These are phyloP conservation scores for Erysimum pusillum DNA, from an alignment of 441 rosid species.

Conservation along the genomic window DNA sequence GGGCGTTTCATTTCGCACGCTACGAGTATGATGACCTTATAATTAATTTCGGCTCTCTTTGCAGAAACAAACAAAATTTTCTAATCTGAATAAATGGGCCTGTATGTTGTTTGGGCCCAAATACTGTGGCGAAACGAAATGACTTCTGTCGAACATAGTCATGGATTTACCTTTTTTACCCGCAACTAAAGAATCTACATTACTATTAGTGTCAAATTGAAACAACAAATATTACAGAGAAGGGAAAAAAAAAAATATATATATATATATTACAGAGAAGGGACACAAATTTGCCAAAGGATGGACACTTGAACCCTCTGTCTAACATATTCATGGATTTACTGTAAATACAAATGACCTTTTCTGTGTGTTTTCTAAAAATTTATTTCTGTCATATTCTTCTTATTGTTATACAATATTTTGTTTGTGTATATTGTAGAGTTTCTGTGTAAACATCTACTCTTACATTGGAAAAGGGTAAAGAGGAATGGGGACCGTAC, in stretches of 20 bases:
- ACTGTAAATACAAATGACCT: too few relatives aligned
- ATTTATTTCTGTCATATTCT: background rate
- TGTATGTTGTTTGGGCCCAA: background rate
- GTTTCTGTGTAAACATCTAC: too few relatives aligned
- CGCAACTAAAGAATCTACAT: background rate
- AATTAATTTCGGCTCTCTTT: constrained; percentile 10
- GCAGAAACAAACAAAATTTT: background rate
- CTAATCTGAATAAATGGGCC: constrained; percentile 17
- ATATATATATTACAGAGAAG: background rate
- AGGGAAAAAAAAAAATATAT: too few relatives aligned
- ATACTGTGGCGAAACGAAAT: background rate
- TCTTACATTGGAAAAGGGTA: too few relatives aligned
- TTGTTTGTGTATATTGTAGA: too few relatives aligned
- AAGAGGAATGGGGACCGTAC: too few relatives aligned
- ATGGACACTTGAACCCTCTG: background rate
- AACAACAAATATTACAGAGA: background rate
- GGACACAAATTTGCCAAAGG: background rate
- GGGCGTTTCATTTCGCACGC: constrained; percentile 8
- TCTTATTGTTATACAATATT: background rate
- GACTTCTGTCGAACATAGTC: background rate
- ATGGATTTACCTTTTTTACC: background rate
- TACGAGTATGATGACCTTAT: background rate
- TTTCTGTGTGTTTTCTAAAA: too few relatives aligned
- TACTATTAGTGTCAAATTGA: background rate
- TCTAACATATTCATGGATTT: background rate